These are phyloP conservation scores for Paracorniculantispora psalliotae DNA, from an alignment of 2,329 filamentous ascomycete species.

Conservation along the genomic window DNA sequence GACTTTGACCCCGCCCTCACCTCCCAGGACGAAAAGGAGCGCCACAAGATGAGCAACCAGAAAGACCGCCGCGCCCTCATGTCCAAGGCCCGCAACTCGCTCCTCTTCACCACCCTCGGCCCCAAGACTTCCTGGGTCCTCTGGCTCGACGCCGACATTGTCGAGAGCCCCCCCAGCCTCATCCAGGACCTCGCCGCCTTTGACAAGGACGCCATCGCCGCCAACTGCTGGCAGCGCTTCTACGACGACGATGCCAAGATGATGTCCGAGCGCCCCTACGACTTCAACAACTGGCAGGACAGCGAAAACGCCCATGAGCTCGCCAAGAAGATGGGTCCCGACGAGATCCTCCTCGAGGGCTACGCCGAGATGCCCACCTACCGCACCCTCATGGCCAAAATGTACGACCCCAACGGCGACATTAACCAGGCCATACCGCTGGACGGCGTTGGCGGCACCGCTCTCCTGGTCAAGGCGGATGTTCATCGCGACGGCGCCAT, in stretches of 20 bases:
- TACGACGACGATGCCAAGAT: constrained; percentile 63
- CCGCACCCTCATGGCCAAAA: constrained; percentile 82
- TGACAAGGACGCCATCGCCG: constrained; percentile 86
- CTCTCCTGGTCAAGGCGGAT: constrained; percentile 89
- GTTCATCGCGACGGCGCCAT: constrained; percentile 97
- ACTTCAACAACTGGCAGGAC: constrained; percentile 98
- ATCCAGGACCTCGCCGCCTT: constrained; percentile 89
- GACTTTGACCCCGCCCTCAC: constrained; percentile 80
- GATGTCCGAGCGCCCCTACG: constrained; percentile 77
- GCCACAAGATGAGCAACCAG: constrained; percentile 89
- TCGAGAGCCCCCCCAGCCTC: constrained; percentile 78
- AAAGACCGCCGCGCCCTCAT: constrained; percentile 82
- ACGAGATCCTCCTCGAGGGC: constrained; percentile 90
- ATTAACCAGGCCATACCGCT: constrained; percentile 63
- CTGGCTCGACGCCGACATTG: constrained; percentile 88
- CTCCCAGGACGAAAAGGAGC: constrained; percentile 80
- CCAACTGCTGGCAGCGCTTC: constrained; percentile 92
- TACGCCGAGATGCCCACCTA: constrained; percentile 93
- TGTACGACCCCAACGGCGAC: constrained; percentile 57
- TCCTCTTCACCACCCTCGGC: constrained; percentile 91
- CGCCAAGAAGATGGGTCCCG: constrained; percentile 73
- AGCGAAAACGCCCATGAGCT: constrained; percentile 73
- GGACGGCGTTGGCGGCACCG: constrained; percentile 91
- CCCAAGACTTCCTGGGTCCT: constrained; percentile 92
- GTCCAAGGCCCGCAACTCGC: constrained; percentile 87